Evolutionary conservation across 768 basidiomycete genomes (phyloP), one percentile per base, ranked within the genome.

Genomic region (Chalciporus piperatus): DNA sequence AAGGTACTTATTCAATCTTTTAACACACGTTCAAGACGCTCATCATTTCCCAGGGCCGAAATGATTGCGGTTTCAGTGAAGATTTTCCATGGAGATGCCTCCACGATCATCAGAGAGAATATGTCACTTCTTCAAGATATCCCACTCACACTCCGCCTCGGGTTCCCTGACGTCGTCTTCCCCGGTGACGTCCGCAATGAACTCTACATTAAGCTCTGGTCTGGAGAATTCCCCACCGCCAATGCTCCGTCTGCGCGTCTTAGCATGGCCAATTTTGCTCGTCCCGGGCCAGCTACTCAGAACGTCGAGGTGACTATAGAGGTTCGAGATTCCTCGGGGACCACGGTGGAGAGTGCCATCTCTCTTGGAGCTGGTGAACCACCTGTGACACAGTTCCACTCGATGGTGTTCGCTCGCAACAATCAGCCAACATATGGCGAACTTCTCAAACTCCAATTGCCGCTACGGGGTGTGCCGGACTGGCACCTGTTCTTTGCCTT

Each of bases 401-500:
- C 95, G 10, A 85, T 95, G 74, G 90, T 98, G 32, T 96, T 96
- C 70, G 79, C 85, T 56, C 82, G 87, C 32, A 96, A 88, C 64
- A 88, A 83, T 55, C 83, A 87, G 58, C 96, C 96, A 1, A 96
- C 92, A 1, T 98, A 85, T 66, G 91, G 92, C 32, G 96, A 98
- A 69, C 80, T 98, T 42, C 79, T 98, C 70, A 98, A 98, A 68
- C 73, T 98, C 14, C 78, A 82, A 54, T 69, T 98, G 9, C 87
- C 91, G 19, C 70, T 76, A 12, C 75, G 83, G 9, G 79, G 81
- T 8, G 76, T 85, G 35, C 83, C 85, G 2, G 78, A 83, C 38
- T 94, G 90, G 83, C 96, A 98, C 64, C 71, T 98, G 13, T 98
- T 96, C 77, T 90, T 98, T 72, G 92, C 92, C 0, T 95, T 98